Evolutionary conservation across 805 yeast genomes (phyloP), one percentile per base, ranked within the genome.

Genomic region (Ogataea pilisensis): DNA sequence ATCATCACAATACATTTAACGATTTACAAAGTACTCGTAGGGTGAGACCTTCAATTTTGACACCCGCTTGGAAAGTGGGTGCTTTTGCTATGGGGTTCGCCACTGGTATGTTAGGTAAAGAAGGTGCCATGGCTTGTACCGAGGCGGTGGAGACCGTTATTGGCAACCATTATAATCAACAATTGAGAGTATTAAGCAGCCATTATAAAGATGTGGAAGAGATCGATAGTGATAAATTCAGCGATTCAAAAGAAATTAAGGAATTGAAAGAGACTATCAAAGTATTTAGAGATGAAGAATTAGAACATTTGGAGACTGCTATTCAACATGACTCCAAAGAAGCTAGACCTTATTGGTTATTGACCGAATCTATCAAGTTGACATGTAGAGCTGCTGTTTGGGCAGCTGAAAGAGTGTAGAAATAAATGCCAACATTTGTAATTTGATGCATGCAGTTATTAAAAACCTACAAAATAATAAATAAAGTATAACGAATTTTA

Each of bases 61-160:
- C 98, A 0, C 99, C 99, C 1, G 54, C 87, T 1, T 93, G 99
- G 99, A 89, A 85, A 59, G 63, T 76, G 0, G 98, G 97, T 3
- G 98, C 99, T 0, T 71, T 84, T 37, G 80, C 81, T 0, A 71
- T 93, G 68, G 99, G 99, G 3, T 78, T 79, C 1, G 84, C 82
- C 1, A 93, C 98, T 0, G 97, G 96, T 0, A 53, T 85, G 39
- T 64, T 89, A 47, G 83, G 96, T 14, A 87, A 88, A 56, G 96
- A 91, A 59, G 97, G 96, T 2, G 98, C 99, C 2, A 93, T 93
- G 99, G 98, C 99, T 1, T 93, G 99, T 61, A 93, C 99, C 0
- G 98, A 90, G 45, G 98, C 98, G 0, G 98, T 93, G 2, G 99
- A 93, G 63, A 93, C 99, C 0, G 98, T 93, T 5, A 93, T 93